phyloP scores from a whole-genome alignment of 306 rosid species.

The Rubus idaeus region DNA sequence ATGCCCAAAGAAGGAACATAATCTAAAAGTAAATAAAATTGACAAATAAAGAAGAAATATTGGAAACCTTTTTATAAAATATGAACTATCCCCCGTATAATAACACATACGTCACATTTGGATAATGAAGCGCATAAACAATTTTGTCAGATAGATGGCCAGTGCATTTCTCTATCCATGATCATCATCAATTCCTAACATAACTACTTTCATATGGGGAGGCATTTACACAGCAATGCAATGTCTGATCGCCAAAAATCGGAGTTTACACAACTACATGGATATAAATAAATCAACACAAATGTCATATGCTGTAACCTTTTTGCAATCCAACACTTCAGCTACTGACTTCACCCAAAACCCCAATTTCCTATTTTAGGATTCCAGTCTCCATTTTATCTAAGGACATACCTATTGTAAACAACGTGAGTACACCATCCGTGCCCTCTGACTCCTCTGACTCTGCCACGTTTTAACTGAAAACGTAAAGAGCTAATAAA shows the following conservation, averaged over 20 bases:
- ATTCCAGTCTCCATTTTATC: slow-evolving; percentile 15
- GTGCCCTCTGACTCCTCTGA: not conserved
- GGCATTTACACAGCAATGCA: not conserved
- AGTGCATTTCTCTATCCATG: not conserved
- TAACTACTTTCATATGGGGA: not conserved
- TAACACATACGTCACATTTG: not conserved
- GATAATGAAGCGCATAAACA: not conserved
- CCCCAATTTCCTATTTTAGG: not conserved
- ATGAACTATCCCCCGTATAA: not conserved
- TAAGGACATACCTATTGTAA: not conserved
- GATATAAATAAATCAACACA: not conserved
- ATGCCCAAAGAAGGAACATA: not conserved
- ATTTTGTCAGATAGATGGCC: not conserved
- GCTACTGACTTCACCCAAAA: not conserved
- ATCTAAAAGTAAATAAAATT: not conserved
- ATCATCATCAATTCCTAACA: not conserved
- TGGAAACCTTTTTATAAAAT: not conserved
- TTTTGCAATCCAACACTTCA: not conserved
- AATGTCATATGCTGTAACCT: not conserved
- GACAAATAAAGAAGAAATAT: not conserved
- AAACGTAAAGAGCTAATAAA: not conserved
- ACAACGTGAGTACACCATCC: not conserved
- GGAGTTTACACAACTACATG: not conserved
- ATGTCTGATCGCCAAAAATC: not conserved
- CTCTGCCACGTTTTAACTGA: not conserved